These are phyloP conservation scores for Coelastrella sp. DNA, from an alignment of 139 green algal genomes.

Conservation along the genomic window DNA sequence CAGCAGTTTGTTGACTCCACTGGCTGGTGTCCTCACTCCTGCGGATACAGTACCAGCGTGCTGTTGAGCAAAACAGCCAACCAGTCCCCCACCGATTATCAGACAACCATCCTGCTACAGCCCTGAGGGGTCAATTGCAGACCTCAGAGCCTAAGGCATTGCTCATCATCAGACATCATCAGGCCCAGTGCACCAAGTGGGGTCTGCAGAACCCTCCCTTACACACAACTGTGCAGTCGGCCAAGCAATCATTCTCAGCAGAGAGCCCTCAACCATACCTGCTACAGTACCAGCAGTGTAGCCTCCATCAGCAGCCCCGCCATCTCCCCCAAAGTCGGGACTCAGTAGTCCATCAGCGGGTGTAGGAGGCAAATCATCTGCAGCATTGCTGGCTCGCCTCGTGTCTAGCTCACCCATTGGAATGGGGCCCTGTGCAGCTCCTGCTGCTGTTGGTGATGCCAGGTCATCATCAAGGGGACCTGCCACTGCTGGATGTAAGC, in stretches of 20 bases:
- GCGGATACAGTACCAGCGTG: not conserved
- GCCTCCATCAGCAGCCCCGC: not conserved
- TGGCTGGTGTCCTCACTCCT: not conserved
- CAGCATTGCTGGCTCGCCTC: not conserved
- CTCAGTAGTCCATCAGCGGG: not conserved
- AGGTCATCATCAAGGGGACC: not conserved
- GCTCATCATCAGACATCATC: too few relatives aligned
- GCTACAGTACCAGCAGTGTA: not conserved
- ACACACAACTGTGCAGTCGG: too few relatives aligned
- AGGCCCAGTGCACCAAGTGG: not conserved
- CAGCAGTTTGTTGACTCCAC: not conserved
- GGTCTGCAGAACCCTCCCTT: not conserved
- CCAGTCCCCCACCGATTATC: too few relatives aligned
- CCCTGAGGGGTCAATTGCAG: too few relatives aligned
- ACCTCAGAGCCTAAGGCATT: too few relatives aligned
- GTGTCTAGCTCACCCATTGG: too few relatives aligned
- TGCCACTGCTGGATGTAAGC: not conserved
- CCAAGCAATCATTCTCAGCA: too few relatives aligned
- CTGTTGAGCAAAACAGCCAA: too few relatives aligned
- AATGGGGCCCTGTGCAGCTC: not conserved
- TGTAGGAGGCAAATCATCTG: not conserved
- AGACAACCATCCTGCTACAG: too few relatives aligned
- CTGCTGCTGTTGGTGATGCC: not conserved
- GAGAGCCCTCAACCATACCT: too few relatives aligned
- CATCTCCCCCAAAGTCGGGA: not conserved